Percentiles rank a stretch among this genome's conserved stretches.
These are phyloP conservation scores for Cymbopogon citratus DNA, from an alignment of 176 grass and related monocot species.

Conservation along the genomic window DNA sequence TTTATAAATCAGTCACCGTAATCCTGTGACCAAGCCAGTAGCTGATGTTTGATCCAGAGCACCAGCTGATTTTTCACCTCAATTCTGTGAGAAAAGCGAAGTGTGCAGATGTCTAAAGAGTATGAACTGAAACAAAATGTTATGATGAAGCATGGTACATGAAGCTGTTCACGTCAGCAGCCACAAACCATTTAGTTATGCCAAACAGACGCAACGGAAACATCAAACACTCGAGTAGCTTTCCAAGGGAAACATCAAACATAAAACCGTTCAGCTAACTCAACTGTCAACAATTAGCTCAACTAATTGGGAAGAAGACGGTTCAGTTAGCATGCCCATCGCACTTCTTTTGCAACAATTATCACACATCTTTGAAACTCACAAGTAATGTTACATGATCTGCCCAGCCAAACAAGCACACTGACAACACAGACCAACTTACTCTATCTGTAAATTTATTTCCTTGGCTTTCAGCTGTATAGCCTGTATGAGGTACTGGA, in stretches of 20 bases:
- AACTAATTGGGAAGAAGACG: neutral
- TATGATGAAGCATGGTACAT: neutral
- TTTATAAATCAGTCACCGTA: neutral
- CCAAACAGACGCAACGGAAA: neutral
- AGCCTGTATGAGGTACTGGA: neutral
- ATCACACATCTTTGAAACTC: neutral
- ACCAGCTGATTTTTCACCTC: neutral
- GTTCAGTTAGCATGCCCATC: neutral
- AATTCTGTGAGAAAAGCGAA: too few relatives aligned
- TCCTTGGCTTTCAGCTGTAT: neutral
- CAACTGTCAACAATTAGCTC: constrained; percentile 25
- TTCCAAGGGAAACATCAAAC: neutral
- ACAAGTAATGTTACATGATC: neutral
- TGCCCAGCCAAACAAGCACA: neutral
- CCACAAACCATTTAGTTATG: neutral
- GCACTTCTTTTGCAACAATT: neutral
- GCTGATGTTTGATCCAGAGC: neutral
- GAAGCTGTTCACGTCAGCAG: neutral
- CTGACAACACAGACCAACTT: neutral
- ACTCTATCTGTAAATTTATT: neutral
- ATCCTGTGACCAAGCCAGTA: neutral
- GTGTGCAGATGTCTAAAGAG: neutral
- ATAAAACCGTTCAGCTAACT: constrained; percentile 12
- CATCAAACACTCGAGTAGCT: constrained; percentile 10
- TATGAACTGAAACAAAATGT: neutral